These are phyloP conservation scores for Quercus bicolor DNA, from an alignment of 306 rosid genomes.

Conservation along the genomic window DNA sequence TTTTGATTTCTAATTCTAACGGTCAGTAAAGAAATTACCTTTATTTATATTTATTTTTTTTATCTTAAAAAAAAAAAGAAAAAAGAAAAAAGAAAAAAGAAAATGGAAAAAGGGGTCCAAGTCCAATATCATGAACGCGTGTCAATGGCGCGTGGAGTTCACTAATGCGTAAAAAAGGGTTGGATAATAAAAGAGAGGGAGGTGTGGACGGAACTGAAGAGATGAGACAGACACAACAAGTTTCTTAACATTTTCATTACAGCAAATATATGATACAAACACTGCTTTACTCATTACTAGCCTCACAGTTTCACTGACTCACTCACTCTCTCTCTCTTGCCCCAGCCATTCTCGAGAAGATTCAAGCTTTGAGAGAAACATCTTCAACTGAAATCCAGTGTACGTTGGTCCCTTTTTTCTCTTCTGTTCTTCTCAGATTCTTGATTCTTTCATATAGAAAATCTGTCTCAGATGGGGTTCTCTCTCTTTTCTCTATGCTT, in stretches of 20 bases:
- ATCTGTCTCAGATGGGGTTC: neutral
- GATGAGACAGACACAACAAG: neutral
- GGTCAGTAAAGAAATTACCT: too few species aligned
- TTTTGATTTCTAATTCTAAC: too few species aligned
- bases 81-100: too few species aligned
- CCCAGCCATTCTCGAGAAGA: neutral
- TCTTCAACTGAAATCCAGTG: neutral
- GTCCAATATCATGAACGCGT: neutral
- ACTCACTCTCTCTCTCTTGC: neutral
- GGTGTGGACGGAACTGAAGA: slow-evolving; percentile 22
- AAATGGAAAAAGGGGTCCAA: too few species aligned
- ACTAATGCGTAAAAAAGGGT: neutral
- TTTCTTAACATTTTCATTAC: neutral
- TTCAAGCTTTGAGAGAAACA: neutral
- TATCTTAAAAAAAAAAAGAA: too few species aligned
- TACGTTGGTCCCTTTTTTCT: neutral
- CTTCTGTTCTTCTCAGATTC: neutral
- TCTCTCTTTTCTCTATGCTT: neutral
- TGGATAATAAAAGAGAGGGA: slow-evolving; percentile 34
- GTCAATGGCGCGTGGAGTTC: neutral
- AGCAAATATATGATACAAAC: neutral
- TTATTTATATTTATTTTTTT: too few species aligned
- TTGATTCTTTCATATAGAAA: neutral
- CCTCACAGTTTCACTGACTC: neutral
- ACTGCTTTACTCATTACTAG: neutral